Base-by-base conservation (phyloP, 768 basidiomycete genomes). In the Boletales sp. region DNA sequence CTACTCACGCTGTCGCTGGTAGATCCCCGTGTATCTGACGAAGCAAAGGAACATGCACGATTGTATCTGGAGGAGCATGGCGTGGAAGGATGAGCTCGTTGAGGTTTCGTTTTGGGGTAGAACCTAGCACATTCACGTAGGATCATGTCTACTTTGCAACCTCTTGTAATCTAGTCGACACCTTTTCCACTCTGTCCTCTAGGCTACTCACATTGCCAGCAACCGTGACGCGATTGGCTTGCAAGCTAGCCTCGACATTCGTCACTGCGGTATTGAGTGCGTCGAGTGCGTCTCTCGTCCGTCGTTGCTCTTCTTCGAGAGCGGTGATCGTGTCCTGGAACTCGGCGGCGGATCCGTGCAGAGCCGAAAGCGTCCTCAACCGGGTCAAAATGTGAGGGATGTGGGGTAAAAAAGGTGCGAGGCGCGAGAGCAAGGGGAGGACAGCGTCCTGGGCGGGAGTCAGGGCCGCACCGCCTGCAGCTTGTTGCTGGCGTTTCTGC, bases 371-470 rank as follows among this genome's bases (percentile, higher is more conserved):
- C 10, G 93, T 94, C 35, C 90, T 83, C 34, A 99, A 70, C 13
- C 95, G 88, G 4, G 88, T 83, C 21, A 99, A 79, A 19, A 99
- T 86, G 57, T 96, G 92, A 2, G 94, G 89, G 39, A 91, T 87
- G 55, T 90, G 88, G 1, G 89, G 86, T 1, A 91, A 74, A 0
- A 82, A 76, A 0, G 87, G 89, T 5, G 79, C 79, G 0, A 91
- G 80, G 17, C 87, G 81, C 21, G 82, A 76, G 15, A 91, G 75
- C 43, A 87, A 64, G 0, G 89, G 87, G 0, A 87, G 67, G 12
- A 90, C 65, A 39, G 84, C 81, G 41, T 90, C 87, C 50, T 74
- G 73, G 41, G 76, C 60, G 9, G 70, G 64, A 0, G 72, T 64
- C 0, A 65, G 51, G 9, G 60, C 28, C 28, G 39, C 18, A 57